These are phyloP conservation scores for Panus rudis DNA, from an alignment of 768 basidiomycete species.

Conservation along the genomic window DNA sequence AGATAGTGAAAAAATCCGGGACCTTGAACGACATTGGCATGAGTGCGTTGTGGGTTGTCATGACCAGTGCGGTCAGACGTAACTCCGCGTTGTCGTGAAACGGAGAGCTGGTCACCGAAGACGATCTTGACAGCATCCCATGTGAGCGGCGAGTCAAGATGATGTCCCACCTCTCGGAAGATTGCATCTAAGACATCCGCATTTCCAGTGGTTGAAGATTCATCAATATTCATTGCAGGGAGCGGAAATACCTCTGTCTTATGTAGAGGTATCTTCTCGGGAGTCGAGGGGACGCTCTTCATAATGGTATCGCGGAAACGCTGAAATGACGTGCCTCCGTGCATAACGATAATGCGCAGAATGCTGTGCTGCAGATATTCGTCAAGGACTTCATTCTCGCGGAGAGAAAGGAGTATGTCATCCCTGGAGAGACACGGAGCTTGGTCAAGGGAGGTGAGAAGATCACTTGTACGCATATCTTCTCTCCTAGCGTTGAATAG, in stretches of 20 bases:
- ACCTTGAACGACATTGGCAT: constrained; percentile 19
- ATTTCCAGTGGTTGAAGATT: constrained; percentile 28
- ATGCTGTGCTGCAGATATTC: constrained; percentile 19
- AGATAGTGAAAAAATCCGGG: constrained; percentile 34
- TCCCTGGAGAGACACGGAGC: constrained; percentile 19
- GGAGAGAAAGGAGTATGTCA: constrained; percentile 21
- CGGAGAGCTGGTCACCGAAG: constrained; percentile 31
- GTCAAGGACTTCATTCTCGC: constrained; percentile 14
- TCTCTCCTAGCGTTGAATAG: constrained; percentile 20
- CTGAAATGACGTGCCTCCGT: constrained; percentile 25
- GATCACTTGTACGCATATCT: constrained; percentile 19
- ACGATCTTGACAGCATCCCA: constrained; percentile 8
- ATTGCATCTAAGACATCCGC: constrained; percentile 26
- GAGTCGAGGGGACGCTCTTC: constrained; percentile 13
- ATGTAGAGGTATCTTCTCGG: constrained; percentile 23
- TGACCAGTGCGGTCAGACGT: constrained; percentile 26
- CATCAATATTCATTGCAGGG: constrained; percentile 30
- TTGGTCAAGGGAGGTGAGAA: constrained; percentile 13
- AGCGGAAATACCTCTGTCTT: constrained; percentile 24
- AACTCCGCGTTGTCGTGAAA: constrained; percentile 26
- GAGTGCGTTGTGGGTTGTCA: constrained; percentile 19
- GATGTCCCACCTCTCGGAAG: constrained; percentile 18
- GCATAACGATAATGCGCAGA: constrained; percentile 23
- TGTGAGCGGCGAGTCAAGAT: constrained; percentile 4
- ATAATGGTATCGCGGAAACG: constrained; percentile 17